These are phyloP conservation scores for Kwoniella newhampshirensis DNA, from an alignment of 768 basidiomycete species.

Conservation along the genomic window DNA sequence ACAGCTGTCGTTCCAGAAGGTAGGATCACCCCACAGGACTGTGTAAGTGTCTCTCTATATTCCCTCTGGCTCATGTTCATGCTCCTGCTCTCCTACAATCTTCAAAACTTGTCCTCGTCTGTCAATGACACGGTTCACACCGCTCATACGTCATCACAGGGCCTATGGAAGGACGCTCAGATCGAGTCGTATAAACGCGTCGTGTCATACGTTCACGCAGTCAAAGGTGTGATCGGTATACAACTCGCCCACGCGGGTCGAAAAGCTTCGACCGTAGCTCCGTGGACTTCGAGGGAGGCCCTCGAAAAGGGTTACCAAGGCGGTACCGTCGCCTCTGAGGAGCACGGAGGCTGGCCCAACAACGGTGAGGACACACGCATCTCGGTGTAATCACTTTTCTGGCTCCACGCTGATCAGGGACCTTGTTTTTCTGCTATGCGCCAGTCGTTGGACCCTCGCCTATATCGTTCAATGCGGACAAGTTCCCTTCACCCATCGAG, in stretches of 20 bases:
- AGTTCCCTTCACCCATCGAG: constrained; percentile 62
- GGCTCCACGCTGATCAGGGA: too few relatives aligned
- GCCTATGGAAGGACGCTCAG: constrained; percentile 75
- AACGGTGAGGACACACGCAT: constrained; percentile 58
- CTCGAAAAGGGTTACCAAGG: constrained; percentile 35
- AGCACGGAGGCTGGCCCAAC: constrained; percentile 71
- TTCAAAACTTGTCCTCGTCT: too few relatives aligned
- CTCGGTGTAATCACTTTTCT: too few relatives aligned
- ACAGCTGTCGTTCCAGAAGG: constrained; percentile 70
- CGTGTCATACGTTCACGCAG: constrained; percentile 70
- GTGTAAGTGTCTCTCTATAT: constrained; percentile 36
- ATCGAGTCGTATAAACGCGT: constrained; percentile 69
- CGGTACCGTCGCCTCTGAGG: constrained; percentile 55
- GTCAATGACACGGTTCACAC: too few relatives aligned
- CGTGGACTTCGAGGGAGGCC: constrained; percentile 60
- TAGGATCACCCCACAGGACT: constrained; percentile 69
- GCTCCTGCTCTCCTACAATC: background rate
- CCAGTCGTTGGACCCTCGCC: constrained; percentile 66
- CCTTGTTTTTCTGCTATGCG: too few relatives aligned
- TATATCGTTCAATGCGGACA: constrained; percentile 59
- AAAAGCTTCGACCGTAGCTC: constrained; percentile 71
- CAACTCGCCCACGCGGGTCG: constrained; percentile 79
- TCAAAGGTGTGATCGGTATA: constrained; percentile 70
- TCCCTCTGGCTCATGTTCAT: background rate
- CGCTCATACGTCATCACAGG: constrained; percentile 46